Evolutionary conservation across 768 basidiomycete species (phyloP).

Genomic region (Leccinellum rugosiceps): DNA sequence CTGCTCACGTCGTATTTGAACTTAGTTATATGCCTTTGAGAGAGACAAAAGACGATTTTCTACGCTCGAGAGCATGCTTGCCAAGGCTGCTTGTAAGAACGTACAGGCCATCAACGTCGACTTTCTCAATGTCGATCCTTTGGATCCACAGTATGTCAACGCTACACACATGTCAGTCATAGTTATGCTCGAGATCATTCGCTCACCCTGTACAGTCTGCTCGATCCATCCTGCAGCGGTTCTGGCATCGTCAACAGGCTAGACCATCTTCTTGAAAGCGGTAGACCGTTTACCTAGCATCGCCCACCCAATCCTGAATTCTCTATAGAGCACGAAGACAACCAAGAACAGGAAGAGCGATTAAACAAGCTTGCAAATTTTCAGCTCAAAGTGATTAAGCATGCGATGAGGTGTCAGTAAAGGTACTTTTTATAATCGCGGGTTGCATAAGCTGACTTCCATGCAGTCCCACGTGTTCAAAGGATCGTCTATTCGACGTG

Average conservation of each 20-base stretch:
- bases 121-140: conserved; percentile 78
- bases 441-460: conserved; percentile 7
- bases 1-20: background rate
- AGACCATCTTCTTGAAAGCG: conserved; percentile 76
- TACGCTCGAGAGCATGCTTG: conserved; percentile 82
- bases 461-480: conserved; percentile 66
- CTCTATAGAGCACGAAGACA: conserved; percentile 52
- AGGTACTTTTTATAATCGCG: conserved; percentile 21
- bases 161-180: conserved; percentile 83
- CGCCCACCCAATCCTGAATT: conserved; percentile 1
- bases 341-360: conserved; percentile 59
- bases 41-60: conserved; percentile 76
- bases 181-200: background rate
- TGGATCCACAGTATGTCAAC: conserved; percentile 52
- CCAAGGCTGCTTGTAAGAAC: conserved; percentile 81
- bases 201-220: conserved; percentile 48
- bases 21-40: conserved; percentile 84
- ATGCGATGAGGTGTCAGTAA: conserved; percentile 86
- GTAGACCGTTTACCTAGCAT: conserved; percentile 36
- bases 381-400: conserved; percentile 86
- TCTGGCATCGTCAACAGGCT: conserved; percentile 90
- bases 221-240: conserved; percentile 96
- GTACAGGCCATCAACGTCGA: conserved; percentile 73
- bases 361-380: conserved; percentile 83
- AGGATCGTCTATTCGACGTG: conserved; percentile 98